phyloP scores from a whole-genome alignment of 148 eudicot genomes.

The Euryodendron excelsum region DNA sequence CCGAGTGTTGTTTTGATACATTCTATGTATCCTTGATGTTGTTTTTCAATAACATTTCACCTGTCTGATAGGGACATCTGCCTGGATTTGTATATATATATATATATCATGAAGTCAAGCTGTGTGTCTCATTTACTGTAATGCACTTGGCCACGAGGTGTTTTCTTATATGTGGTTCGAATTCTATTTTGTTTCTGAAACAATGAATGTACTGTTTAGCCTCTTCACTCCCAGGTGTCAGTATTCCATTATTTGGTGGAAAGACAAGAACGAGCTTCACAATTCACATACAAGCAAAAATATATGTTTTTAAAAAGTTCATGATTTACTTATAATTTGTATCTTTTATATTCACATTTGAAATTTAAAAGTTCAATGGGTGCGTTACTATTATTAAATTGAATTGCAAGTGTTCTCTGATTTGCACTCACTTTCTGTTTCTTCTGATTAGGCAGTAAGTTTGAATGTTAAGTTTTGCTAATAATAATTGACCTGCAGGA shows the following conservation, averaged over 20 bases:
- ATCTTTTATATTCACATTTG: background rate
- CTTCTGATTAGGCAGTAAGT: background rate
- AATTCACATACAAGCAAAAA: background rate
- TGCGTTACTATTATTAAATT: conserved; percentile 5
- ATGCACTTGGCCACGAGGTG: background rate
- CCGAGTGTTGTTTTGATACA: background rate
- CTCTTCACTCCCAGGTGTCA: background rate
- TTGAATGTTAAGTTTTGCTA: conserved; percentile 11
- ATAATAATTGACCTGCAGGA: conserved; percentile 42
- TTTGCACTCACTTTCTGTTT: background rate
- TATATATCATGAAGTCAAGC: background rate
- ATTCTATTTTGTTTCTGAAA: background rate
- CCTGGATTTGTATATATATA: conserved; percentile 6
- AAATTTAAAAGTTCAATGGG: background rate
- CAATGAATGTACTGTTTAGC: background rate
- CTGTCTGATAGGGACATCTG: background rate
- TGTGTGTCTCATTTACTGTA: background rate
- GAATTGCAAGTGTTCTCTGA: background rate
- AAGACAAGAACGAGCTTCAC: too few species aligned
- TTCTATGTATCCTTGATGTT: background rate
- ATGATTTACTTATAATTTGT: background rate
- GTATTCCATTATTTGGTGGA: background rate
- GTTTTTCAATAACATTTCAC: background rate
- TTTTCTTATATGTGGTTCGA: background rate
- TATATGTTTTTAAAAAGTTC: background rate